phyloP scores from a whole-genome alignment of 192 early-diverging fungal species.

The Podila epicladia region DNA sequence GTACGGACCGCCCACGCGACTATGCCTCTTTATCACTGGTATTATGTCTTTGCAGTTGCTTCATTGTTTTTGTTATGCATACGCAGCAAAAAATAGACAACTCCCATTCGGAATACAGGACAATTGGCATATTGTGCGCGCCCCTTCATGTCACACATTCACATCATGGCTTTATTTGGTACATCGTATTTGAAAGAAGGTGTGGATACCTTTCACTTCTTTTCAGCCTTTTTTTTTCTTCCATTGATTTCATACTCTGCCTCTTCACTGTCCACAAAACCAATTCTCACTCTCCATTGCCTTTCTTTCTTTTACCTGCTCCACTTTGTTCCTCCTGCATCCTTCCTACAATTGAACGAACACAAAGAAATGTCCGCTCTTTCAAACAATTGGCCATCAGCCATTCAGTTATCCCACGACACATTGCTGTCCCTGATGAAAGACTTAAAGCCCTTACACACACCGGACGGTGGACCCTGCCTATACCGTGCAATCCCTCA shows the following conservation, averaged over 20 bases:
- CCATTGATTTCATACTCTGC: not conserved
- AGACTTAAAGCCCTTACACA: not conserved
- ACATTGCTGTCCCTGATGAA: not conserved
- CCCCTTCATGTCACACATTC: not conserved
- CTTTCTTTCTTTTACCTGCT: too few species aligned
- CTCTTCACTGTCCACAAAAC: not conserved
- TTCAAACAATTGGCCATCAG: conserved; percentile 2
- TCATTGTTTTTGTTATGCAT: too few species aligned
- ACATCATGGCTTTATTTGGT: not conserved
- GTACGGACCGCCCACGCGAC: too few species aligned
- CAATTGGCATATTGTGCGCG: not conserved
- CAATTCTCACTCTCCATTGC: not conserved
- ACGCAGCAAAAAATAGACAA: not conserved
- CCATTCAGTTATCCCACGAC: not conserved
- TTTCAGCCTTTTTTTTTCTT: not conserved
- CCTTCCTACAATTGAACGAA: too few species aligned
- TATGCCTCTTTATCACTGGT: too few species aligned
- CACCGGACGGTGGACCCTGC: not conserved
- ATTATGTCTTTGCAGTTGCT: too few species aligned
- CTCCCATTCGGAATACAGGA: not conserved
- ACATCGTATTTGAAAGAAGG: too few species aligned
- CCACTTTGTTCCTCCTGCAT: not conserved
- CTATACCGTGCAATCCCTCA: not conserved
- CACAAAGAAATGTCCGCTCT: too few species aligned
- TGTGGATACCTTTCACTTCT: too few species aligned